Evolutionary conservation across 139 green algal genomes (phyloP), one percentile per base, ranked within the genome.

Genomic region (Trebouxia sp.): DNA sequence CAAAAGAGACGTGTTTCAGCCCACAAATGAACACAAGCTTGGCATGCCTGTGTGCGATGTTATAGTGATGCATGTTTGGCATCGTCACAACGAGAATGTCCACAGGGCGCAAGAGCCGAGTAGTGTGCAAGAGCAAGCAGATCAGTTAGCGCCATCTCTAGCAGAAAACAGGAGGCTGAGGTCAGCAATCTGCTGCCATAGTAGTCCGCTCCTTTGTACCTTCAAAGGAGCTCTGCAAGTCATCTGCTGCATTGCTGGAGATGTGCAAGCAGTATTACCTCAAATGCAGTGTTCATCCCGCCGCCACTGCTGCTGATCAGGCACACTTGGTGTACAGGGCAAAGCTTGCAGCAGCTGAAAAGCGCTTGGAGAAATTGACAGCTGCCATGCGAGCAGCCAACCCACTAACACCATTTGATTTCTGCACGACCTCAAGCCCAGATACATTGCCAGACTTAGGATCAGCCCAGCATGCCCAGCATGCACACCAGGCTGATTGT

Each of bases 311-410:
- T n/a, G n/a, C n/a, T n/a, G n/a, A n/a, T n/a, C n/a, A n/a, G n/a
- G n/a, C n/a, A n/a, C n/a, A n/a, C n/a, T n/a, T 53, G 47, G 15
- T 53, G 47, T 53, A 8, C 62, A 72, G 62, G 32, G 35, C 42
- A 11, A 72, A 72, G 62, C 62, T 72, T 72, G 32, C 62, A 28
- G 7, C 37, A 43, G 32, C 62, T 26, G 62, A 72, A 15, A 72
- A 72, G 35, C 32, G 32, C 3, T 22, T 72, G 24, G 62, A 72
- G 15, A 24, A 11, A 14, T n/a, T 42, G 15, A 72, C 62, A 22
- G 58, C 58, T 45, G 10, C 14, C 37, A 45, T 72, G 62, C 32
- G 62, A 6, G 11, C 62, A 72, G 35, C 62, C 62, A 72, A 72
- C 35, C 32, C 62, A 11, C 35, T 72, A 5, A 72, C 62, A 7